A percentile compares a stretch with the other conserved stretches of the same genome.
Conservation (phyloP, 2,329 filamentous ascomycete species). For the Piedraia hortae region DNA sequence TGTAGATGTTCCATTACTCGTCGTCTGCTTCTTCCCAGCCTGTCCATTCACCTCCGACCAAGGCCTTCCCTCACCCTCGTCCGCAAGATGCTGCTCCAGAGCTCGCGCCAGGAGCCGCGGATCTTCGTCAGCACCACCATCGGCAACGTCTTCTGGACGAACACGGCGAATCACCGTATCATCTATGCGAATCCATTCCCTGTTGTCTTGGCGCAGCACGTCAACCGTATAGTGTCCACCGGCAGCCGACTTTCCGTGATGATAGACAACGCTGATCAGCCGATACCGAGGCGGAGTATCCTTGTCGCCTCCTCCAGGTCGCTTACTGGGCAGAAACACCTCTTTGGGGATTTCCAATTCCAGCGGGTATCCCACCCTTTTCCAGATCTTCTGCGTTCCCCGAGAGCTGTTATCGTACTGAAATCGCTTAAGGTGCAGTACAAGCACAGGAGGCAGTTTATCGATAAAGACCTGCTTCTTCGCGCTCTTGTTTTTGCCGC, state of each 20-base stretch:
- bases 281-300: slow-evolving; percentile 76
- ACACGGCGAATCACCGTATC: slow-evolving; percentile 76
- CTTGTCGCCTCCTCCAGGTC: slow-evolving; percentile 40
- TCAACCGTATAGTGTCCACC: slow-evolving; percentile 97
- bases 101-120: slow-evolving; percentile 37
- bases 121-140: slow-evolving; percentile 57
- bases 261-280: slow-evolving; percentile 76
- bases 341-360: slow-evolving; percentile 85
- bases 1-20: slow-evolving; percentile 26
- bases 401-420: slow-evolving; percentile 60
- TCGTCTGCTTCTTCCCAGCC: slow-evolving; percentile 29
- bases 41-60: slow-evolving; percentile 69
- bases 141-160: slow-evolving; percentile 65
- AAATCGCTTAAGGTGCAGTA: slow-evolving; percentile 89
- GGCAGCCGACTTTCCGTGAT: slow-evolving; percentile 88
- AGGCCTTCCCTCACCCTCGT: slow-evolving; percentile 17
- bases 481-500: slow-evolving; percentile 39
- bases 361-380: slow-evolving; percentile 83
- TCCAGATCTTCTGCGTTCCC: slow-evolving; percentile 93
- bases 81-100: slow-evolving; percentile 38
- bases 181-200: slow-evolving; percentile 86
- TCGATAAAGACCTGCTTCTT: slow-evolving; percentile 94
- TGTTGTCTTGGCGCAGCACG: slow-evolving; percentile 75
- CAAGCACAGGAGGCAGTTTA: slow-evolving; percentile 65
- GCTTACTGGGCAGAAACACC: slow-evolving; percentile 51